These are phyloP conservation scores for Monosporascus sp. DNA, from an alignment of 2,329 filamentous ascomycete genomes.

Conservation along the genomic window DNA sequence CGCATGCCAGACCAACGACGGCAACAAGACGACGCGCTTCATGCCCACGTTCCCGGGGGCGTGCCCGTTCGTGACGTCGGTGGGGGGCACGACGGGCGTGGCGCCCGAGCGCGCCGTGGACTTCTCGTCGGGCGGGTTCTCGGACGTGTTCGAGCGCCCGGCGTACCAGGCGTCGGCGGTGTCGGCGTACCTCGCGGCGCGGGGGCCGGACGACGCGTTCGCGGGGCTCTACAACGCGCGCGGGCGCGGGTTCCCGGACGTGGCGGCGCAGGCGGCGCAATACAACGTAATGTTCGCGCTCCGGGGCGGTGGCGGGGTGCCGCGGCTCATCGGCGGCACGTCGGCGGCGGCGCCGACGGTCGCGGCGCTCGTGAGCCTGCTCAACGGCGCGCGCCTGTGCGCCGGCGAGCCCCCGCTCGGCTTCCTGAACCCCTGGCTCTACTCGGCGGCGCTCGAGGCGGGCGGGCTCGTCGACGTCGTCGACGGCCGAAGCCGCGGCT, in stretches of 20 bases:
- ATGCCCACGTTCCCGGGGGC: slow-evolving; percentile 48
- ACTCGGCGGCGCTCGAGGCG: slow-evolving; percentile 26
- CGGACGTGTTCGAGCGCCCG: slow-evolving; percentile 38
- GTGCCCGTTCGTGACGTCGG: slow-evolving; percentile 53
- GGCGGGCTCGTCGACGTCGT: slow-evolving; percentile 33
- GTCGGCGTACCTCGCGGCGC: slow-evolving; percentile 34
- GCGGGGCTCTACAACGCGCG: slow-evolving; percentile 35
- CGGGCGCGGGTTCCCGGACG: slow-evolving; percentile 57
- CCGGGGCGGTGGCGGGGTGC: slow-evolving; percentile 1
- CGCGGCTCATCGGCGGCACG: slow-evolving; percentile 31
- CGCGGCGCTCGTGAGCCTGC: slow-evolving; percentile 55
- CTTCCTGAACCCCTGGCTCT: slow-evolving; percentile 59
- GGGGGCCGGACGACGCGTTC: slow-evolving; percentile 28
- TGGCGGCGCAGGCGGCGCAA: slow-evolving; percentile 46
- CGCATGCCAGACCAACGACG: slow-evolving; percentile 49
- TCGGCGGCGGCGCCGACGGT: slow-evolving; percentile 57
- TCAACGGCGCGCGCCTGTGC: slow-evolving; percentile 58
- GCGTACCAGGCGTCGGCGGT: slow-evolving; percentile 40
- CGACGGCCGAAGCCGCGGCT: slow-evolving; percentile 27
- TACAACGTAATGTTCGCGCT: slow-evolving; percentile 21
- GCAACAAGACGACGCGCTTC: slow-evolving; percentile 45
- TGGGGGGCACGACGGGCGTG: slow-evolving; percentile 49
- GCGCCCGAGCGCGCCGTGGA: slow-evolving; percentile 46
- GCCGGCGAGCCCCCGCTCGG: slow-evolving; percentile 48
- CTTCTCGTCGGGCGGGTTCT: slow-evolving; percentile 49